Evolutionary conservation across 2,329 filamentous ascomycete species (phyloP).

Genomic region (Teratosphaeria pseudoeucalypti): DNA sequence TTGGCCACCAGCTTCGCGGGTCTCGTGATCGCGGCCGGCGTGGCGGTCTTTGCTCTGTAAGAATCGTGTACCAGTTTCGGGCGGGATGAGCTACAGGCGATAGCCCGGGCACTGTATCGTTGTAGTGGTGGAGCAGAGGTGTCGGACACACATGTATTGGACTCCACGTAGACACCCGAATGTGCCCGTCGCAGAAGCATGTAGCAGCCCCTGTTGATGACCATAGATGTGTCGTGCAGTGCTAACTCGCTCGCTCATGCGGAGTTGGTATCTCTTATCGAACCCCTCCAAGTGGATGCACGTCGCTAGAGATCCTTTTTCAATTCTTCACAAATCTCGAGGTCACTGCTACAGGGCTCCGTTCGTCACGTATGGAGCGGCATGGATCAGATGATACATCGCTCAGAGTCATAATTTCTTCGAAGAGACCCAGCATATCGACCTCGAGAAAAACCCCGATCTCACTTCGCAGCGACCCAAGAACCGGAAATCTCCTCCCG

Average conservation of each 20-base stretch:
- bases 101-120: too few relatives aligned
- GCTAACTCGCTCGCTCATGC: not conserved
- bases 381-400: too few relatives aligned
- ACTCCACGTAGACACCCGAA: not conserved
- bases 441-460: too few relatives aligned
- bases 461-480: too few relatives aligned
- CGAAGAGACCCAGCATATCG: too few relatives aligned
- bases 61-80: not conserved
- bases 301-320: too few relatives aligned
- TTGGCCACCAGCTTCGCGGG: slow-evolving; percentile 30
- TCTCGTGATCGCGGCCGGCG: slow-evolving; percentile 28
- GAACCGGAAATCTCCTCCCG: too few relatives aligned
- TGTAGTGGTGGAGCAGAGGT: not conserved
- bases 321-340: too few relatives aligned
- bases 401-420: too few relatives aligned
- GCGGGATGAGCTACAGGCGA: not conserved
- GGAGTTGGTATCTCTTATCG: not conserved
- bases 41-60: slow-evolving; percentile 30
- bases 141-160: not conserved
- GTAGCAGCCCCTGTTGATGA: not conserved
- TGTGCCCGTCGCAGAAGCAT: not conserved
- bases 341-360: too few relatives aligned
- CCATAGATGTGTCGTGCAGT: not conserved
- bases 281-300: too few relatives aligned
- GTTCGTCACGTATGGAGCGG: too few relatives aligned